These are phyloP conservation scores for Tetradesmus obliquus DNA, from an alignment of 139 green algal genomes.

Conservation along the genomic window DNA sequence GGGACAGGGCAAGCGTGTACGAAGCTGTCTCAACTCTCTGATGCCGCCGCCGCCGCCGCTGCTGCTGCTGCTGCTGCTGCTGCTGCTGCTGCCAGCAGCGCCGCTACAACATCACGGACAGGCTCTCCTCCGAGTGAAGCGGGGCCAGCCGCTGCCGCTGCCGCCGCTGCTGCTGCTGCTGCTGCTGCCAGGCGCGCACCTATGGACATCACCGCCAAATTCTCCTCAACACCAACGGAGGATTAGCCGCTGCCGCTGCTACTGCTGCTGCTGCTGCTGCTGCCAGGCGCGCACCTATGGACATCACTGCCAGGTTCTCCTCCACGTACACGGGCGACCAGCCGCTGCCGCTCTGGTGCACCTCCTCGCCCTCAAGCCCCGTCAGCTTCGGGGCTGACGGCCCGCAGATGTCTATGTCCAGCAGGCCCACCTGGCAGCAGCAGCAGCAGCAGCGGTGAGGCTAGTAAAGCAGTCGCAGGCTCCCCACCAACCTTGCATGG, in stretches of 20 bases:
- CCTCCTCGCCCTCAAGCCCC: constrained; percentile 89
- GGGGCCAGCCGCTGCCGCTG: not conserved
- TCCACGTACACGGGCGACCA: constrained; percentile 95
- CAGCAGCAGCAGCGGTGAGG: not conserved
- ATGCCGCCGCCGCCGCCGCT: not conserved
- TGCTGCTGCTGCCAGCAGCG: no score
- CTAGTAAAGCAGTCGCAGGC: not conserved
- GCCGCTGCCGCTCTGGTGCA: constrained; percentile 88
- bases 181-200: constrained; percentile 50
- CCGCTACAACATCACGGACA: no score
- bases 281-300: constrained; percentile 76
- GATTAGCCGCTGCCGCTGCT: not conserved
- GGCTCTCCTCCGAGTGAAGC: no score
- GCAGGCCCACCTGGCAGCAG: constrained; percentile 84
- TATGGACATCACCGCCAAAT: constrained; percentile 98
- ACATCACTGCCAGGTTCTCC: constrained; percentile 98
- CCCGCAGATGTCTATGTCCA: constrained; percentile 99
- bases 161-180: no score
- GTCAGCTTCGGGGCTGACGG: constrained; percentile 96
- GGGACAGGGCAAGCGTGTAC: not conserved
- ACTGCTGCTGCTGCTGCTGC: not conserved
- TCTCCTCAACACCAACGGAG: no score
- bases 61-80: no score
- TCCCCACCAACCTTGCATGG: not conserved
- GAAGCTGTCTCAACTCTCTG: not conserved